Conservation (phyloP, 148 eudicot species). For the Pouteria glomerata region DNA sequence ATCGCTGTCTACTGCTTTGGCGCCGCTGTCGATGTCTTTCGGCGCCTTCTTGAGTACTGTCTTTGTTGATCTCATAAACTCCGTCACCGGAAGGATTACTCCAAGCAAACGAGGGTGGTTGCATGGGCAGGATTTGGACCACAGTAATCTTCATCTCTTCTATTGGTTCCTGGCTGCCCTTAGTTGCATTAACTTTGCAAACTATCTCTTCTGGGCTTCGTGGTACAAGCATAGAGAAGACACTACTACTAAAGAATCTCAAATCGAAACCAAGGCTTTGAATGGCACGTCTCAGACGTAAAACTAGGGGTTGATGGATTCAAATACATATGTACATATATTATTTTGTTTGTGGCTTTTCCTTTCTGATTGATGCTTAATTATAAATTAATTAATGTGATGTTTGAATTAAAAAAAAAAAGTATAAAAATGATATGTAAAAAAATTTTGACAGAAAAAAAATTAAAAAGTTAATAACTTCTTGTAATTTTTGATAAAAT, state of each 20-base stretch:
- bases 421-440: too few relatives aligned
- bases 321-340: too few relatives aligned
- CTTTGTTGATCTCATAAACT: constrained; percentile 14
- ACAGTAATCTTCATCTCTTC: constrained; percentile 19
- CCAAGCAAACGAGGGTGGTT: constrained; percentile 24
- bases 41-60: constrained; percentile 21
- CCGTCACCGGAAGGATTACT: constrained; percentile 14
- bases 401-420: too few relatives aligned
- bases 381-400: too few relatives aligned
- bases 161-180: constrained; percentile 25
- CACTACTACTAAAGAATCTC: not conserved
- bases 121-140: constrained; percentile 14
- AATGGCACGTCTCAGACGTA: not conserved
- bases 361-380: too few relatives aligned
- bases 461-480: too few relatives aligned
- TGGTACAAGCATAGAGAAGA: constrained; percentile 25
- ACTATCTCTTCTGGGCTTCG: constrained; percentile 21
- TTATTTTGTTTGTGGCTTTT: too few relatives aligned
- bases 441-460: too few relatives aligned
- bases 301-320: too few relatives aligned
- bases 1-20: constrained; percentile 21
- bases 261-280: not conserved
- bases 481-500: too few relatives aligned
- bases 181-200: constrained; percentile 18
- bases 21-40: constrained; percentile 14